A percentile compares a stretch with the other conserved stretches of the same genome.
Evolutionary conservation across 2,329 filamentous ascomycete genomes (phyloP).

Genomic region (Escovopsis sp.): DNA sequence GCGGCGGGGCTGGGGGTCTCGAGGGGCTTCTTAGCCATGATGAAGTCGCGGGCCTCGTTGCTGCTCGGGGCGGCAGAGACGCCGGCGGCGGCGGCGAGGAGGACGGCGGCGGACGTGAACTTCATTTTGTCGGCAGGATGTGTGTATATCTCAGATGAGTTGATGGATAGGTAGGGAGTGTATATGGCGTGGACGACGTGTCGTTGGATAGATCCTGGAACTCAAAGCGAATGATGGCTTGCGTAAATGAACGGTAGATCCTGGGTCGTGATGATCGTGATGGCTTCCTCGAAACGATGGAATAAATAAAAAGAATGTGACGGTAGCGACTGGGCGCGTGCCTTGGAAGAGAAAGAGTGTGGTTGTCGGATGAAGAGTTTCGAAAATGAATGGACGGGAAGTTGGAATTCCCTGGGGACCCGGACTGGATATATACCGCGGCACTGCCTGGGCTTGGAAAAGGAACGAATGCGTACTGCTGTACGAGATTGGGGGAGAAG

Average conservation of each 20-base stretch:
- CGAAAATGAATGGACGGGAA: too few species aligned
- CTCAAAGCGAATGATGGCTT: too few species aligned
- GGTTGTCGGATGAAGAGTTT: neutral
- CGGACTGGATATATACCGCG: too few species aligned
- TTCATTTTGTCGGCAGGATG: conserved; percentile 21
- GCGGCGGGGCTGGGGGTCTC: conserved; percentile 6
- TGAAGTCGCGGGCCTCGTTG: conserved; percentile 17
- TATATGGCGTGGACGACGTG: too few species aligned
- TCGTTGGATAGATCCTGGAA: too few species aligned
- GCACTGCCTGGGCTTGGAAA: neutral
- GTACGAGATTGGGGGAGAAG: too few species aligned
- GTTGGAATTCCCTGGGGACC: too few species aligned
- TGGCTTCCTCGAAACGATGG: too few species aligned
- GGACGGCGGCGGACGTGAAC: conserved; percentile 21
- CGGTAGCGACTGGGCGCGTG: neutral
- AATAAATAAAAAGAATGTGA: too few species aligned
- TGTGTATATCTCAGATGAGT: neutral
- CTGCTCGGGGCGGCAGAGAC: conserved; percentile 25
- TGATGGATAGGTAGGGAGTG: too few species aligned
- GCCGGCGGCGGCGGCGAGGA: conserved; percentile 25
- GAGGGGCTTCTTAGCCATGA: conserved; percentile 19
- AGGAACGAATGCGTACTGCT: too few species aligned
- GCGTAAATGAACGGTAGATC: neutral
- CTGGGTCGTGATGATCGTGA: neutral
- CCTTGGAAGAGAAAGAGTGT: neutral